Evolutionary conservation across 164 flowering plant species (phyloP), one percentile per base, ranked within the genome.

Genomic region (Stephania yunnanensis): DNA sequence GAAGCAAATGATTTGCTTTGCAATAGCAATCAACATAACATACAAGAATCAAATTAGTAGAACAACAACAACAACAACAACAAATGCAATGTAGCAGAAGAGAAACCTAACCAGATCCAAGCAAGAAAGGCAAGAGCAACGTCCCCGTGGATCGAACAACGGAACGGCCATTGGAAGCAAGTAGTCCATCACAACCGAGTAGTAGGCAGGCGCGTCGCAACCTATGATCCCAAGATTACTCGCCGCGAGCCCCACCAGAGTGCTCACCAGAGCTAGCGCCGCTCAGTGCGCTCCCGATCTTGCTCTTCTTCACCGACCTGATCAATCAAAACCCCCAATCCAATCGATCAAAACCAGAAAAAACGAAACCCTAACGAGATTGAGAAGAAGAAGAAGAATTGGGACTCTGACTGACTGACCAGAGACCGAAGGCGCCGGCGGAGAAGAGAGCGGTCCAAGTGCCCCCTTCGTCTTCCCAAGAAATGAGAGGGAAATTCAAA

Each of bases 381-480:
- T 48, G 36, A 31, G 12, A 10, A 19, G 12, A 25, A 19, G 12
- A 25, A 25, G 25, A 44, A 20, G 71, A 13, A 6, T 48, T 83
- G 42, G 42, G 42, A 36, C 25, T 25, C 25, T 25, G 25, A 25
- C 3, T 36, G 42, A 36, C 42, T 36, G 42, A 93, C 97, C 99
- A 95, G 80, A 91, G 83, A 70, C 97, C 95, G 75, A 92, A 88
- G 78, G 97, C 93, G 66, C 89, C 94, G 22, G 86, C 78, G 78
- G 91, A 84, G 80, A 93, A 89, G 75, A 95, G 91, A 58, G 89
- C 90, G 42, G 98, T 87, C 97, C 97, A 93, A 48, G 81, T 92
- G 72, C 97, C 99, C 97, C 99, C 93, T 53, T 90, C 90, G 68
- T 92, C 97, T 3, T 85, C 80, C 1, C 97, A 90, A 46, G 93